Evolutionary conservation across 495 filamentous ascomycete genomes (phyloP).

Genomic region (Podospora tetraspora): DNA sequence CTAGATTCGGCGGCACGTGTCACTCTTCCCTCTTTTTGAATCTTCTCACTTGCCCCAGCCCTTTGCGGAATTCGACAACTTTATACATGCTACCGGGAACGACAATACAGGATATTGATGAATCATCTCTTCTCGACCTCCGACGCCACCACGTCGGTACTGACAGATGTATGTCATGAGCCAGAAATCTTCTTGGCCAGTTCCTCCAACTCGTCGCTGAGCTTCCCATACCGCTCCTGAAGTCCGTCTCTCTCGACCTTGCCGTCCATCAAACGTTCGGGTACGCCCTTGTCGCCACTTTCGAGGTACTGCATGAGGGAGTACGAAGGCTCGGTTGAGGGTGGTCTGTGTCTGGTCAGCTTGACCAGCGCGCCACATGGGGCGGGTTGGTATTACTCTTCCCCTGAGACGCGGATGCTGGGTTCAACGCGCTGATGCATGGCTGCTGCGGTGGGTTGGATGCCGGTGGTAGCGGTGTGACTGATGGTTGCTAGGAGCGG

Average conservation of each 20-base stretch:
- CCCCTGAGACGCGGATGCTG: conserved; percentile 15
- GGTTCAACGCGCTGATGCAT: conserved; percentile 3
- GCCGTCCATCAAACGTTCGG: conserved; percentile 20
- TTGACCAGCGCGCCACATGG: background rate
- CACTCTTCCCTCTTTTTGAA: no score
- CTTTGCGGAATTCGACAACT: background rate
- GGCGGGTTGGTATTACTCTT: conserved; percentile 14
- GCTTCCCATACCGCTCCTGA: conserved; percentile 4
- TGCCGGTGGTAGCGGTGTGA: background rate
- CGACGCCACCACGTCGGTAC: background rate
- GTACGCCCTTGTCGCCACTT: conserved; percentile 8
- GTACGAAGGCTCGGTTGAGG: conserved; percentile 10
- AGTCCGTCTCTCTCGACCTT: background rate
- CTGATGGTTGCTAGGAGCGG: background rate
- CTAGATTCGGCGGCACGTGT: conserved; percentile 28
- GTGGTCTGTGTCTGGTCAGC: conserved; percentile 2
- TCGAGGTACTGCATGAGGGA: conserved; percentile 17
- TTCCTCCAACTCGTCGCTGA: conserved; percentile 11
- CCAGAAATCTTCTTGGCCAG: conserved; percentile 9
- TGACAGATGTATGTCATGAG: background rate
- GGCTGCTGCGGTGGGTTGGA: background rate
- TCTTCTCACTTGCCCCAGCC: background rate
- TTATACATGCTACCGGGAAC: background rate
- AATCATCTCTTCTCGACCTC: background rate
- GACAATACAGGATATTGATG: background rate